These are phyloP conservation scores for Ormosia semicastrata DNA, from an alignment of 306 rosid genomes.

Conservation along the genomic window DNA sequence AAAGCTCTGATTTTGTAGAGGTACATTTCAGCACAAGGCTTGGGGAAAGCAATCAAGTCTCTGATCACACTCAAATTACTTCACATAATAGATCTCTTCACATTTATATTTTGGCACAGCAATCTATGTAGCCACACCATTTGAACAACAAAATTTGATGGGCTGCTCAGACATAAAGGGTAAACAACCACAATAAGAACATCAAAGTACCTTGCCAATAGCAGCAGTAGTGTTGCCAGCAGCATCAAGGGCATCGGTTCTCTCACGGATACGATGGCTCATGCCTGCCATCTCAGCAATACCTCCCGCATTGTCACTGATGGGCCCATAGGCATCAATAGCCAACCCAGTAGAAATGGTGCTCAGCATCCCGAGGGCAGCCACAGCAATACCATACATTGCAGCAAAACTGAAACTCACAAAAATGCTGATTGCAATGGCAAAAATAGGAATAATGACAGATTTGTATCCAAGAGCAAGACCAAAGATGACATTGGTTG, in stretches of 20 bases:
- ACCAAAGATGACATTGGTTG: conserved; percentile 83
- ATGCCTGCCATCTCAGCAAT: conserved; percentile 88
- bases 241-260: conserved; percentile 89
- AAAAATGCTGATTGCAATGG: conserved; percentile 73
- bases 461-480: conserved; percentile 83
- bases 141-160: not conserved
- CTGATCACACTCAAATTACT: not conserved
- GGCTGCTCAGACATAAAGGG: not conserved
- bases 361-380: conserved; percentile 83
- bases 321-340: conserved; percentile 82
- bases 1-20: not conserved
- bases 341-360: conserved; percentile 82
- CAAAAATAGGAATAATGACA: conserved; percentile 71
- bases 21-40: not conserved
- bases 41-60: not conserved
- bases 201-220: conserved; percentile 65
- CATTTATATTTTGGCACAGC: not conserved
- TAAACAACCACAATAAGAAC: not conserved
- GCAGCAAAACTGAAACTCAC: conserved; percentile 81
- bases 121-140: not conserved
- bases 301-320: conserved; percentile 88
- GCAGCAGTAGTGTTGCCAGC: conserved; percentile 92
- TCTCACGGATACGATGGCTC: conserved; percentile 88
- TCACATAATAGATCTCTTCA: not conserved
- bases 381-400: conserved; percentile 76